These are phyloP conservation scores for Tephrocybe sp. DNA, from an alignment of 768 basidiomycete species.

Conservation along the genomic window DNA sequence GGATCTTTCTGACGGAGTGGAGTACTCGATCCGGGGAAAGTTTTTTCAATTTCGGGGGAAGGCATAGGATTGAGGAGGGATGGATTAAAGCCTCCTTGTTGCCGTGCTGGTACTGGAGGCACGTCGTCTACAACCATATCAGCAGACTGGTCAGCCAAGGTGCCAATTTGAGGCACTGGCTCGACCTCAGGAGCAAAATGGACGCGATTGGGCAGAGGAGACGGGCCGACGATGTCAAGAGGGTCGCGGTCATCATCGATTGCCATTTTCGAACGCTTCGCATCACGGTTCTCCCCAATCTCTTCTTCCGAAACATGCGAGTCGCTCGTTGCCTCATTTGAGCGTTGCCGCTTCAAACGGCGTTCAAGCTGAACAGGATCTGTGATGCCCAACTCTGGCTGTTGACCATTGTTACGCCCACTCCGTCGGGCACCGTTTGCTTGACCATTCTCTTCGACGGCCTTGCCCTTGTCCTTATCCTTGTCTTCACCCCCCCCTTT, in stretches of 20 bases:
- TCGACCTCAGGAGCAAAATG: constrained; percentile 48
- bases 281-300: constrained; percentile 42
- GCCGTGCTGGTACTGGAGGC: constrained; percentile 24
- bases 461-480: constrained; percentile 37
- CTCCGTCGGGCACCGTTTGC: constrained; percentile 66
- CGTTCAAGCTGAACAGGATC: constrained; percentile 78
- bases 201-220: constrained; percentile 38
- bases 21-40: constrained; percentile 19
- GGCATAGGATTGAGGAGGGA: constrained; percentile 53
- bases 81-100: constrained; percentile 47
- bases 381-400: constrained; percentile 71
- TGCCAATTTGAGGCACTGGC: constrained; percentile 14
- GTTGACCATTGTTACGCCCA: constrained; percentile 69
- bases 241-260: constrained; percentile 51
- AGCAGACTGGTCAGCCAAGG: constrained; percentile 1
- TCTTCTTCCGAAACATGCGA: constrained; percentile 57
- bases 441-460: constrained; percentile 26
- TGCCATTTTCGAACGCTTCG: constrained; percentile 57
- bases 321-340: constrained; percentile 53
- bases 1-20: constrained; percentile 3
- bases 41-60: constrained; percentile 24
- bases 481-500: constrained; percentile 40
- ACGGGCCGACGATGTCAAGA: constrained; percentile 40
- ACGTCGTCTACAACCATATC: constrained; percentile 40
- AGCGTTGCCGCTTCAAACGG: constrained; percentile 68